phyloP scores from a whole-genome alignment of 2,329 filamentous ascomycete species.

The Verticillium albo-atrum region DNA sequence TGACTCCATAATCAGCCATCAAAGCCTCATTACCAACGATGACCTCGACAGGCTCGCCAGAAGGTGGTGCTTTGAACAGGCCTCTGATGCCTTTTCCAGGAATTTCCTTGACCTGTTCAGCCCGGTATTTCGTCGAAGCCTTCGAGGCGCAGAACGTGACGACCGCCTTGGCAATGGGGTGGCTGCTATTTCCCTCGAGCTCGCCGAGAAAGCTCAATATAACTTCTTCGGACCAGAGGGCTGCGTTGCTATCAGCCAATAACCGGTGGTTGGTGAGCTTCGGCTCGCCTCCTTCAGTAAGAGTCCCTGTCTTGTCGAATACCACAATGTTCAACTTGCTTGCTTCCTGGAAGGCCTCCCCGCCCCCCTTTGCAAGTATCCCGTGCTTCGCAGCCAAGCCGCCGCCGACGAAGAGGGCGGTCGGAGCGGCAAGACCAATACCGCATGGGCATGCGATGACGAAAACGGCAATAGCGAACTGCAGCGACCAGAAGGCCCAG shows the following conservation, averaged over 20 bases:
- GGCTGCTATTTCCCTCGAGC: constrained; percentile 67
- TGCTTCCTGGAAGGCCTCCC: constrained; percentile 81
- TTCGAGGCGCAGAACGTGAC: constrained; percentile 52
- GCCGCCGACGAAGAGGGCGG: constrained; percentile 78
- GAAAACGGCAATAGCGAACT: constrained; percentile 82
- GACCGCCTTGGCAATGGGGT: constrained; percentile 70
- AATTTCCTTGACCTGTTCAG: constrained; percentile 56
- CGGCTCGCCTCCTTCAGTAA: constrained; percentile 70
- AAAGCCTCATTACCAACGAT: constrained; percentile 70
- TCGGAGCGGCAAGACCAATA: constrained; percentile 78
- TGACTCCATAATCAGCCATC: constrained; percentile 47
- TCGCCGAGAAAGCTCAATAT: constrained; percentile 52
- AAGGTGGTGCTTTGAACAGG: constrained; percentile 27
- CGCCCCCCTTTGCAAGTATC: constrained; percentile 78
- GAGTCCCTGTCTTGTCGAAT: constrained; percentile 85
- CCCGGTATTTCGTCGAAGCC: constrained; percentile 22
- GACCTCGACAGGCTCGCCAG: constrained; percentile 39
- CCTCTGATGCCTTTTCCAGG: constrained; percentile 69
- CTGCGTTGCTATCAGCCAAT: constrained; percentile 28
- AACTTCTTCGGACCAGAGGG: constrained; percentile 4
- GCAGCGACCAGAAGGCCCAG: constrained; percentile 69
- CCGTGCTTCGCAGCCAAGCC: constrained; percentile 75
- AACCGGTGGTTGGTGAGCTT: constrained; percentile 54
- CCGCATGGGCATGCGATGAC: constrained; percentile 85
- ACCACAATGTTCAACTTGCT: constrained; percentile 74